A percentile compares a stretch with the other conserved stretches of the same genome.
phyloP scores from a whole-genome alignment of 2,329 filamentous ascomycete genomes.

The Microthyrium microscopicum region DNA sequence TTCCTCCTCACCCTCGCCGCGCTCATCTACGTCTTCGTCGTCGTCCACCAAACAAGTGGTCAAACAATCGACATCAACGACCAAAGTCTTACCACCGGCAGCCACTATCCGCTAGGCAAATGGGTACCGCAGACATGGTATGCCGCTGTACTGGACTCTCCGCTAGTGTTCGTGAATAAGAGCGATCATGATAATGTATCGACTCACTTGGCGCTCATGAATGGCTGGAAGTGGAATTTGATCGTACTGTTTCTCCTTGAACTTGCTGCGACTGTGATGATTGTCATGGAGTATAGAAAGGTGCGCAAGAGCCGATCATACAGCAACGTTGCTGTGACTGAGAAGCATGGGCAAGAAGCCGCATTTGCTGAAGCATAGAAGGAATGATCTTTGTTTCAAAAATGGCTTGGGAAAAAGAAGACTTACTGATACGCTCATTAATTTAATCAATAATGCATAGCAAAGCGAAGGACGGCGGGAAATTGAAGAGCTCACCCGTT shows the following conservation, averaged over 20 bases:
- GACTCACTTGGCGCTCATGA: conserved; percentile 11
- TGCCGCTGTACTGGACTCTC: conserved; percentile 12
- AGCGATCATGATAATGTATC: conserved; percentile 11
- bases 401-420: no score
- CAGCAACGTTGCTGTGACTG: no score
- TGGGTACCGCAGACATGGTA: conserved; percentile 18
- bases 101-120: conserved; percentile 13
- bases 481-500: no score
- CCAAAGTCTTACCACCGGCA: conserved; percentile 11
- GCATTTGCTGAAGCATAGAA: no score
- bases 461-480: no score
- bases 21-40: conserved; percentile 14
- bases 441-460: no score
- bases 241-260: conserved; percentile 14
- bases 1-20: conserved; percentile 13
- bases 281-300: background rate
- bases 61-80: conserved; percentile 13
- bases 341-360: no score
- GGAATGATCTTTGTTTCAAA: no score
- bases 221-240: conserved; percentile 17
- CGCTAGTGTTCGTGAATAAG: conserved; percentile 6
- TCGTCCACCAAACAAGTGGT: conserved; percentile 11
- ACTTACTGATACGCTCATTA: no score
- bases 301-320: no score
- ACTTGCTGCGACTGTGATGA: conserved; percentile 9